Percentiles rank a stretch among this genome's conserved stretches.
Evolutionary conservation across 305 asterid species (phyloP).

Genomic region (Fraxinus xanthoxyloides): DNA sequence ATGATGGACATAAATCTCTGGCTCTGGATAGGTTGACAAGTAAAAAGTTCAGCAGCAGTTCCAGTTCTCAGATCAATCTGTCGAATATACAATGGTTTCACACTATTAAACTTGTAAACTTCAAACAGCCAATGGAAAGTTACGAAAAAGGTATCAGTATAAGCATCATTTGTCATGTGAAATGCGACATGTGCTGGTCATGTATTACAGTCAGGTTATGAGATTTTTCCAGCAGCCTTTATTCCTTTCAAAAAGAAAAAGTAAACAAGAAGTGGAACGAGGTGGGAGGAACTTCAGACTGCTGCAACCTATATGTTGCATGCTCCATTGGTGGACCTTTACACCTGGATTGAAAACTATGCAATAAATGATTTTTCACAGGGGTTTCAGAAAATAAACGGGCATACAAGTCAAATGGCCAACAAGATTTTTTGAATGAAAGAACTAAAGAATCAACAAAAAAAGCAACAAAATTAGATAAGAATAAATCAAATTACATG

Average conservation of each 20-base stretch:
- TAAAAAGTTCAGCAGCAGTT: constrained; percentile 62
- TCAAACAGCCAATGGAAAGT: background rate
- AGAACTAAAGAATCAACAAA: background rate
- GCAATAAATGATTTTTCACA: background rate
- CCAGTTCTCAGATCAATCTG: constrained; percentile 90
- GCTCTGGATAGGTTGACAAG: constrained; percentile 51
- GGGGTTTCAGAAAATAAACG: background rate
- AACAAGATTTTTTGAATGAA: background rate
- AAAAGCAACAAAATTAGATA: background rate
- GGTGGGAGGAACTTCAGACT: background rate
- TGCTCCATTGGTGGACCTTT: background rate
- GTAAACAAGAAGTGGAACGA: background rate
- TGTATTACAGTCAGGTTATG: background rate
- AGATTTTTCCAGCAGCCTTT: background rate
- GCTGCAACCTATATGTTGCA: background rate
- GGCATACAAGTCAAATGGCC: background rate
- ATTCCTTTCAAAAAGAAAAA: background rate
- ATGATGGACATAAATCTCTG: constrained; percentile 34
- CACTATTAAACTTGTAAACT: constrained; percentile 14
- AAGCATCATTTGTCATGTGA: background rate
- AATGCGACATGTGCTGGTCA: background rate
- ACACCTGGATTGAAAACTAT: background rate
- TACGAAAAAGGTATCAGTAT: background rate
- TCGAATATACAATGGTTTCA: constrained; percentile 21
- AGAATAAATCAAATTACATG: constrained; percentile 54